These are phyloP conservation scores for Erythrobasidium hasegawianum DNA, from an alignment of 1,284 basidiomycete genomes.

Conservation along the genomic window DNA sequence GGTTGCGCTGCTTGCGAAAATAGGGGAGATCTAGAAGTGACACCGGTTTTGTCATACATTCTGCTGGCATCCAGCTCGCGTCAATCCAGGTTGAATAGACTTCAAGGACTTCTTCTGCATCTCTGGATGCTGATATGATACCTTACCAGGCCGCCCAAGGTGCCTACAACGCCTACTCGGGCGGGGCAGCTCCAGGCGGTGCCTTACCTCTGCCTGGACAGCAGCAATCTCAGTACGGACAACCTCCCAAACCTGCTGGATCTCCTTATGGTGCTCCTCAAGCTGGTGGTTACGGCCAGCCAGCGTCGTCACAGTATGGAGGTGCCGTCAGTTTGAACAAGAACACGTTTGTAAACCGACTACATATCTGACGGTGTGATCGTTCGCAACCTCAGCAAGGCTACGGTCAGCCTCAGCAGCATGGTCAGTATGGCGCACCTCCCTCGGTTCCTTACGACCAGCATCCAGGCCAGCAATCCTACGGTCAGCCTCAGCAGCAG, in stretches of 20 bases:
- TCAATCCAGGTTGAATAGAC: slow-evolving; percentile 7
- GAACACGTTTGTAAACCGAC: no score
- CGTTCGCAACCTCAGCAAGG: background rate
- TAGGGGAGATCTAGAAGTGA: background rate
- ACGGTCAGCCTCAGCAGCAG: slow-evolving; percentile 36
- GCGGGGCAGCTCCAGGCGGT: background rate
- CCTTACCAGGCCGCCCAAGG: background rate
- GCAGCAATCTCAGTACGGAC: slow-evolving; percentile 10
- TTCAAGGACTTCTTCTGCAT: background rate
- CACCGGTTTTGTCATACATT: slow-evolving; percentile 10
- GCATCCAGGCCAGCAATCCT: background rate
- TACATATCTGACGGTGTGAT: no score
- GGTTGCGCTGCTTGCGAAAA: background rate
- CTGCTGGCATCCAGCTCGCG: slow-evolving; percentile 18
- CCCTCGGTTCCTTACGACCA: background rate
- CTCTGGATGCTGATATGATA: background rate
- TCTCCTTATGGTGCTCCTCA: slow-evolving; percentile 15
- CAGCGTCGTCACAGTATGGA: no score
- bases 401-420: slow-evolving; percentile 24
- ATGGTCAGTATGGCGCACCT: slow-evolving; percentile 35
- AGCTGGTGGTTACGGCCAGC: background rate
- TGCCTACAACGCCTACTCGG: background rate
- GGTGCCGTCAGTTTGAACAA: no score
- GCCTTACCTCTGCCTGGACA: slow-evolving; percentile 8
- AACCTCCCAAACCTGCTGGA: background rate